Base-by-base conservation (phyloP, 257 asterid genomes). In the Solanum corneliomulleri region DNA sequence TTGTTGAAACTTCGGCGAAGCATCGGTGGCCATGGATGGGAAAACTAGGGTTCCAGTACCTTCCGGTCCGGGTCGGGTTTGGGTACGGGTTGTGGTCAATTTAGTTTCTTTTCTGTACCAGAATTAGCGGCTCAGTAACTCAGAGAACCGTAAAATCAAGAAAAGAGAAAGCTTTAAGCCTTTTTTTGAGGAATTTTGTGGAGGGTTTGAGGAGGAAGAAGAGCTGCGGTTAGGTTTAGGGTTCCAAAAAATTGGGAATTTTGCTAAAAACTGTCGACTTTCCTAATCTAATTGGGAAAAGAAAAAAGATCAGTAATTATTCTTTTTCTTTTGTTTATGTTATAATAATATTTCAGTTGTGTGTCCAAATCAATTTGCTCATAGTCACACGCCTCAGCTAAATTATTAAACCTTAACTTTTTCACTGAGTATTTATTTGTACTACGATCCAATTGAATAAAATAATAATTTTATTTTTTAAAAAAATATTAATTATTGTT, bases 21-120 rank as follows among this genome's bases (percentile, higher is more conserved):
- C 93, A 84, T 93, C 97, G 90, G 94, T 92, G 81, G 98, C 96
- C 98, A 96, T 96, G 60, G 91, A 56, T 74, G 86, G 25, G 15
- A 74, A 41, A 85, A 44, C 7, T 42, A 70, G 82, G 47, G 27
- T 5, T 85, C 25, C 82, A 68, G 68, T 66, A 27, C 15, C 3
- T 44, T 31, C 68, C 52, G 35, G 88, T 37, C 39, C 62, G 49
- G 80, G 87, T 66, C 68, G 52, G 77, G 87, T 21, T 29, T 45
- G 49, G 62, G 82, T 66, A 62, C 85, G 88, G 66, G 83, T 42
- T 23, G 81, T 33, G 25, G 29, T 47, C 3, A 85, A 85, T 31
- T 64, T 11, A 62, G 14, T 31, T 69, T 15, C 37, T 35, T 70
- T 29, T 29, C 66, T 69, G 27, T 83, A 35, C 21, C 3, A 66